Conservation (phyloP, 495 filamentous ascomycete species). For the Hypoxylon crocopeplum region DNA sequence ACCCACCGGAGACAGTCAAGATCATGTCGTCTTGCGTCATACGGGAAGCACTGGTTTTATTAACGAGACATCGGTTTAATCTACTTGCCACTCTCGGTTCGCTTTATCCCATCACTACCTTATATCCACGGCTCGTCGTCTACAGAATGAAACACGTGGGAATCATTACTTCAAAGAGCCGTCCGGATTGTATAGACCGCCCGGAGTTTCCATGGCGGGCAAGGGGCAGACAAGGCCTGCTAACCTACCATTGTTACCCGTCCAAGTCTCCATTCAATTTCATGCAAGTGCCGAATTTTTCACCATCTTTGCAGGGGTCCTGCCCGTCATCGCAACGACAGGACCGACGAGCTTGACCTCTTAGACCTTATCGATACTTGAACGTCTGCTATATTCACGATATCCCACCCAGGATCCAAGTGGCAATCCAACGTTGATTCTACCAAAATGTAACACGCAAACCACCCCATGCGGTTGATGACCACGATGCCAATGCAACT, state of each 20-base stretch:
- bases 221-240: neutral
- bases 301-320: constrained; percentile 19
- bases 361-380: neutral
- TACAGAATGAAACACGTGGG: constrained; percentile 22
- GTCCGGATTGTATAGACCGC: constrained; percentile 9
- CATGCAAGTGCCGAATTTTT: constrained; percentile 34
- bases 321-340: constrained; percentile 17
- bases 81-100: neutral
- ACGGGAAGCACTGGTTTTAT: neutral
- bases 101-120: neutral
- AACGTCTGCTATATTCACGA: too few relatives aligned
- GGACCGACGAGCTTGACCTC: neutral
- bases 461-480: constrained; percentile 15
- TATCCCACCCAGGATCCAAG: neutral
- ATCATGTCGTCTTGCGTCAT: constrained; percentile 22
- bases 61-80: neutral
- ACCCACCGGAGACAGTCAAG: constrained; percentile 22
- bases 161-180: constrained; percentile 14
- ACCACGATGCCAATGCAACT: constrained; percentile 12
- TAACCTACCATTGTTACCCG: constrained; percentile 23
- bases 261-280: constrained; percentile 29
- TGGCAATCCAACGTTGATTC: constrained; percentile 16
- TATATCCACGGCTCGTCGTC: neutral
- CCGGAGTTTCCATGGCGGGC: constrained; percentile 23
- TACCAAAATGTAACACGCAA: constrained; percentile 9